These are phyloP conservation scores for Lactifluus rugatus DNA, from an alignment of 768 basidiomycete genomes.

Conservation along the genomic window DNA sequence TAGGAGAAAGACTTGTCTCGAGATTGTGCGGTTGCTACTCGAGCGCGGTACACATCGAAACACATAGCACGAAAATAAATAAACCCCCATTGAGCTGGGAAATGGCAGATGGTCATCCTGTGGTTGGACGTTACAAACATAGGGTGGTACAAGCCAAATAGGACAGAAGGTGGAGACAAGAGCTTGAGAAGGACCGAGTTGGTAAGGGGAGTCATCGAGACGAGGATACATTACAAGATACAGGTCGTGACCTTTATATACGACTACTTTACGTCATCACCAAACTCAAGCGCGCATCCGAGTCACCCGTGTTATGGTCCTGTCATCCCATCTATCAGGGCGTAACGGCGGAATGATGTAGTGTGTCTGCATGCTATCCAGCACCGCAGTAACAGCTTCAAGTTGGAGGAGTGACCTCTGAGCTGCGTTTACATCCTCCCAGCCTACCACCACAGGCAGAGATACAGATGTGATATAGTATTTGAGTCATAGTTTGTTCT, in stretches of 20 bases:
- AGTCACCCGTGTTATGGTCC: background rate
- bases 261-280: background rate
- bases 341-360: too few relatives aligned
- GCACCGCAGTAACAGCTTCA: too few relatives aligned
- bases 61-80: background rate
- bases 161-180: background rate
- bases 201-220: too few relatives aligned
- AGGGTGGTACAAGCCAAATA: background rate
- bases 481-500: too few relatives aligned
- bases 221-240: background rate
- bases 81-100: background rate
- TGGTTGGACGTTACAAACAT: background rate
- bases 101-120: background rate
- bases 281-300: background rate
- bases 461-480: background rate
- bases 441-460: background rate
- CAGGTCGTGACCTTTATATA: background rate
- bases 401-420: too few relatives aligned
- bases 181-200: too few relatives aligned
- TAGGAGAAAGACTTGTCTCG: background rate
- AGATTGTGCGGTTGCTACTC: constrained; percentile 13
- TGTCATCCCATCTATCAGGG: background rate
- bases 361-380: too few relatives aligned
- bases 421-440: background rate
- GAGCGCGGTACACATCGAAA: constrained; percentile 6